Percentiles rank a stretch among this genome's conserved stretches.
These are phyloP conservation scores for Marchantia polymorpha DNA, from an alignment of 225 moss, liverwort and hornwort species.

Conservation along the genomic window DNA sequence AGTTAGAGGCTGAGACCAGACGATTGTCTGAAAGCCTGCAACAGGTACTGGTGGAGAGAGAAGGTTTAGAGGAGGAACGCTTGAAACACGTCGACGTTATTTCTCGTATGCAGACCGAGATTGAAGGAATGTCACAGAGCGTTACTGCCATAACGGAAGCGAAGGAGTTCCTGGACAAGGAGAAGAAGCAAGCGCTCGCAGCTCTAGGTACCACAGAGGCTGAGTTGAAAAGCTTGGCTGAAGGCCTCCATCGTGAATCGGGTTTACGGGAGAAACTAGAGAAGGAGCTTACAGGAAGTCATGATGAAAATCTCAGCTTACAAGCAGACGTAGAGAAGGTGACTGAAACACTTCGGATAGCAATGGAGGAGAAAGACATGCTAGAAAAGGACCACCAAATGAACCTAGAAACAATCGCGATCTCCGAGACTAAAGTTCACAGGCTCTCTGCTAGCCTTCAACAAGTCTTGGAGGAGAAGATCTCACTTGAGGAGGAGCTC, in stretches of 20 bases:
- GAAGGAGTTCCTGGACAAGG: neutral
- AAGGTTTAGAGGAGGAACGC: neutral
- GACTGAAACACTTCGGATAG: neutral
- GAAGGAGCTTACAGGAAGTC: neutral
- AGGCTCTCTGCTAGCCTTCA: constrained; percentile 1
- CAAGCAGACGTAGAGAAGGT: neutral
- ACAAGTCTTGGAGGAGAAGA: constrained; percentile 3
- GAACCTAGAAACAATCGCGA: neutral
- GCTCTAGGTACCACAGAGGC: neutral
- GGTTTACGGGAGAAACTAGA: constrained; percentile 3
- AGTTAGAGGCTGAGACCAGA: neutral
- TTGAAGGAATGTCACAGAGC: neutral
- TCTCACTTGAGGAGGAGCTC: neutral
- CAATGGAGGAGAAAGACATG: constrained; percentile 11
- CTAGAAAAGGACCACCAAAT: neutral
- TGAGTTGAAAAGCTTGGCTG: neutral
- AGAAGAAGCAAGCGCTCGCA: neutral
- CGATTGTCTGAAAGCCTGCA: constrained; percentile 7
- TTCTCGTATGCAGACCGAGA: neutral
- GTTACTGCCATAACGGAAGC: neutral
- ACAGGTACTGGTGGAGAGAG: constrained; percentile 3
- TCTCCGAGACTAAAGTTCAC: neutral
- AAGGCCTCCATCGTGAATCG: neutral
- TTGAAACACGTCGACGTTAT: neutral
- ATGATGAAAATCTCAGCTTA: constrained; percentile 1